Evolutionary conservation across 192 early-diverging fungal genomes (phyloP).

Genomic region (Globomyces pollinis-pini): DNA sequence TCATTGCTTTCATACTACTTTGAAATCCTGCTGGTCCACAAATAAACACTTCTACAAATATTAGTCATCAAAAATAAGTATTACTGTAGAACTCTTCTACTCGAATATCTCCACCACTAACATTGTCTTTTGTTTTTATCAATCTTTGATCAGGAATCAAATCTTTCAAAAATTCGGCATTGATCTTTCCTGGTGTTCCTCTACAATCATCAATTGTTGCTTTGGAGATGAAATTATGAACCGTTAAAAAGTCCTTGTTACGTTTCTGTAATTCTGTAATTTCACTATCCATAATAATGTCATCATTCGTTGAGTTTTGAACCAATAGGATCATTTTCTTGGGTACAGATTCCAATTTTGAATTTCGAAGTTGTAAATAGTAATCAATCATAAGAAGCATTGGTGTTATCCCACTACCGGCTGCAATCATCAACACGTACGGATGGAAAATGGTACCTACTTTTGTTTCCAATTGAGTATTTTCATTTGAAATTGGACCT

Average conservation of each 20-base stretch:
- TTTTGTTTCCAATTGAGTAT: not conserved
- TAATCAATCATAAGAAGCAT: slow-evolving; percentile 12
- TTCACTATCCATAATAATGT: not conserved
- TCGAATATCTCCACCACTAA: too few species aligned
- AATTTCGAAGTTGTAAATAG: not conserved
- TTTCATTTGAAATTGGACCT: slow-evolving; percentile 49
- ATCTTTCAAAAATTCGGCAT: not conserved
- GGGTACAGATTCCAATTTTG: not conserved
- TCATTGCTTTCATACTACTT: not conserved
- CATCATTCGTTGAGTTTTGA: not conserved
- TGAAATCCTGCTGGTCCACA: not conserved
- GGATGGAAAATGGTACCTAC: too few species aligned
- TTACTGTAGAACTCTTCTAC: too few species aligned
- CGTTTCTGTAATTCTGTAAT: not conserved
- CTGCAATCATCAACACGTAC: not conserved
- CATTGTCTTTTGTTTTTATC: too few species aligned
- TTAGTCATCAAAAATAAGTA: too few species aligned
- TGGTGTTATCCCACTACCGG: slow-evolving; percentile 10
- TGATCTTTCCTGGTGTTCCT: not conserved
- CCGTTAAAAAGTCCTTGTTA: not conserved
- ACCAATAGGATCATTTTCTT: not conserved
- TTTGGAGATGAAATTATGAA: not conserved
- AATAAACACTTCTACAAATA: not conserved
- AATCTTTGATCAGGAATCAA: too few species aligned
- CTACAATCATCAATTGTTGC: not conserved